Evolutionary conservation across 2,329 filamentous ascomycete genomes (phyloP).

Genomic region (Xylariaceae sp.): DNA sequence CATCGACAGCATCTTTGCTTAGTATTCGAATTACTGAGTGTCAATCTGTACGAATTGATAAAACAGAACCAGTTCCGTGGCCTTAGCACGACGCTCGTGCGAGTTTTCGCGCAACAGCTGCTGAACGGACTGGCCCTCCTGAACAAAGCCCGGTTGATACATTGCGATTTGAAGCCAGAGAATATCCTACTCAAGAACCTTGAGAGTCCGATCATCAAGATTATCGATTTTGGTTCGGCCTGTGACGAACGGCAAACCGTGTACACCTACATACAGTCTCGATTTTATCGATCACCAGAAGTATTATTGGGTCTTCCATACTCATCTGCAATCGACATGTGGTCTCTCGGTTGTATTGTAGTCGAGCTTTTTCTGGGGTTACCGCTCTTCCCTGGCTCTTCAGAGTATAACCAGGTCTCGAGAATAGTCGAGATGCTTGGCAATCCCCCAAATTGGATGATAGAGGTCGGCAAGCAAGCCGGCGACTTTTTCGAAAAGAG

Average conservation of each 20-base stretch:
- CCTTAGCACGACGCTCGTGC: constrained; percentile 92
- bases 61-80: constrained; percentile 99
- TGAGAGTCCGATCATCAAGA: constrained; percentile 99
- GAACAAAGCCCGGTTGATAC: constrained; percentile 95
- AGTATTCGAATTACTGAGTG: constrained; percentile 94
- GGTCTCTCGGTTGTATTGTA: constrained; percentile 97
- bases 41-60: constrained; percentile 98
- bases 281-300: constrained; percentile 97
- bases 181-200: constrained; percentile 98
- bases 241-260: constrained; percentile 98
- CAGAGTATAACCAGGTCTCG: constrained; percentile 98
- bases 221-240: constrained; percentile 98
- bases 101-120: constrained; percentile 96
- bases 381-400: constrained; percentile 94
- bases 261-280: constrained; percentile 98
- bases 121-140: constrained; percentile 90
- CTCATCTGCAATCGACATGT: constrained; percentile 99
- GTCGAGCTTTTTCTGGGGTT: constrained; percentile 96
- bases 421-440: constrained; percentile 98
- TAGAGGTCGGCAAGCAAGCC: constrained; percentile 97
- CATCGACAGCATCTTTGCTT: constrained; percentile 96
- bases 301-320: constrained; percentile 95
- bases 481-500: constrained; percentile 96
- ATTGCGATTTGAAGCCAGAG: constrained; percentile 97
- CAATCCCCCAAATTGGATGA: constrained; percentile 97